phyloP scores from a whole-genome alignment of 371 early-diverging fungal species.

The Lichtheimia ramosa region DNA sequence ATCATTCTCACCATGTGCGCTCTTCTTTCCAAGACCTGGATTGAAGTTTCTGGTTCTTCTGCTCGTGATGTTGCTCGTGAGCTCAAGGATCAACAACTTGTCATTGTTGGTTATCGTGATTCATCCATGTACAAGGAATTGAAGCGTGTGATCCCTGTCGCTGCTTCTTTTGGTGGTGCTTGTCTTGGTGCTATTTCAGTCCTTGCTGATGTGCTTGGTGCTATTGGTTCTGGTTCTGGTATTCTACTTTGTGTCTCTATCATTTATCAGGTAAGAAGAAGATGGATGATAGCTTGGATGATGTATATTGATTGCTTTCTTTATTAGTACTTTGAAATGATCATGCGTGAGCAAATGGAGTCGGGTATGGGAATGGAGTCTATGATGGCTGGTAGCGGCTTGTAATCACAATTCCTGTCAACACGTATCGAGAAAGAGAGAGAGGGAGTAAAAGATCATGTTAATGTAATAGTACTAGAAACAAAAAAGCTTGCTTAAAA shows the following conservation, averaged over 20 bases:
- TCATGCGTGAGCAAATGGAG: slow-evolving; percentile 93
- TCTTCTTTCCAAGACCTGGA: slow-evolving; percentile 97
- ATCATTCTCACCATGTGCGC: slow-evolving; percentile 96
- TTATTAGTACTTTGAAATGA: slow-evolving; percentile 92
- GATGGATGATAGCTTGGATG: too few species aligned
- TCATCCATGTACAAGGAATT: slow-evolving; percentile 97
- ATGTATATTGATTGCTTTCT: slow-evolving; percentile 20
- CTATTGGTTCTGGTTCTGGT: slow-evolving; percentile 99
- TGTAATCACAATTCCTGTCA: too few species aligned
- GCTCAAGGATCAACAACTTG: slow-evolving; percentile 97
- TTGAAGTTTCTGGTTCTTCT: slow-evolving; percentile 96
- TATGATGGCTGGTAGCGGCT: slow-evolving; percentile 29
- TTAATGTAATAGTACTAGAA: too few species aligned
- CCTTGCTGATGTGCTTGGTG: slow-evolving; percentile 91
- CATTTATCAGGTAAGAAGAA: slow-evolving; percentile 83
- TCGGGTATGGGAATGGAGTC: slow-evolving; percentile 55
- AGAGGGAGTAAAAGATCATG: too few species aligned
- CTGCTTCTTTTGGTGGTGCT: slow-evolving; percentile 96
- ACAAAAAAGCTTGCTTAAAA: too few species aligned
- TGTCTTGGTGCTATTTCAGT: slow-evolving; percentile 94
- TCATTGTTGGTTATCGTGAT: slow-evolving; percentile 96
- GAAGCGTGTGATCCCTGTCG: slow-evolving; percentile 97
- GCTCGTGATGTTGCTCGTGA: slow-evolving; percentile 96
- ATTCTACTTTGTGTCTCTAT: slow-evolving; percentile 99
- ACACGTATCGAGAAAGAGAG: too few species aligned